These are phyloP conservation scores for Aegilops longissima DNA, from an alignment of 176 grass and related monocot species.

Conservation along the genomic window DNA sequence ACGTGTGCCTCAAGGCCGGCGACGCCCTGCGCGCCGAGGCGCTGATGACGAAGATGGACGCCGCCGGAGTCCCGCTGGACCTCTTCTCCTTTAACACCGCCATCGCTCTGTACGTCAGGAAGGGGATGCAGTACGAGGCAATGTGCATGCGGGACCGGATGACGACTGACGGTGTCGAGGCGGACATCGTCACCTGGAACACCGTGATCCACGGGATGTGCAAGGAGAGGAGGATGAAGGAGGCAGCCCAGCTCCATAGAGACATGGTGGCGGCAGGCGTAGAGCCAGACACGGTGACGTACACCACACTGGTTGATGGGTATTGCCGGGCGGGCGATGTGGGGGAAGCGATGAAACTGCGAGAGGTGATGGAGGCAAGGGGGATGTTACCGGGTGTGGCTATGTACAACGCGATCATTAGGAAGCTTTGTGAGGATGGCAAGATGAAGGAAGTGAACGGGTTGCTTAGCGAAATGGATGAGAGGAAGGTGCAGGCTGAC, in stretches of 20 bases:
- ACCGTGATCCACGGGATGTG: slow-evolving; percentile 65
- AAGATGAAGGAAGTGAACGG: slow-evolving; percentile 70
- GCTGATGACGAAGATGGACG: slow-evolving; percentile 62
- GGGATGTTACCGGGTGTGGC: slow-evolving; percentile 61
- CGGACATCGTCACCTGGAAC: slow-evolving; percentile 78
- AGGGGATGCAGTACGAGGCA: slow-evolving; percentile 86
- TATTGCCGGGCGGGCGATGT: slow-evolving; percentile 66
- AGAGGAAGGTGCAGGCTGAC: slow-evolving; percentile 70
- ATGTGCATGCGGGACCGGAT: slow-evolving; percentile 70
- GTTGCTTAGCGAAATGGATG: slow-evolving; percentile 84
- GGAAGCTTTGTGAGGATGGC: slow-evolving; percentile 77
- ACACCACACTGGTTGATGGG: slow-evolving; percentile 82
- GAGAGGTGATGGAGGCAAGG: slow-evolving; percentile 60
- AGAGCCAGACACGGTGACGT: slow-evolving; percentile 54
- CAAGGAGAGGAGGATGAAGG: slow-evolving; percentile 75
- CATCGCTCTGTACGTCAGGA: slow-evolving; percentile 74
- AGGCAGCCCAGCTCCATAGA: slow-evolving; percentile 50
- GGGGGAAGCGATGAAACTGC: slow-evolving; percentile 46
- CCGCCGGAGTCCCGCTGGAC: slow-evolving; percentile 40
- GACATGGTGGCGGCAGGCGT: slow-evolving; percentile 43
- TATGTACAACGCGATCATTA: slow-evolving; percentile 70
- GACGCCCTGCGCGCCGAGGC: slow-evolving; percentile 41
- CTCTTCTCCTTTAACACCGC: slow-evolving; percentile 78
- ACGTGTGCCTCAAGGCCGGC: slow-evolving; percentile 78
- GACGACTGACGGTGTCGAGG: slow-evolving; percentile 49